Evolutionary conservation across 345 rosid species (phyloP).

Genomic region (Moricandia moricandioides): DNA sequence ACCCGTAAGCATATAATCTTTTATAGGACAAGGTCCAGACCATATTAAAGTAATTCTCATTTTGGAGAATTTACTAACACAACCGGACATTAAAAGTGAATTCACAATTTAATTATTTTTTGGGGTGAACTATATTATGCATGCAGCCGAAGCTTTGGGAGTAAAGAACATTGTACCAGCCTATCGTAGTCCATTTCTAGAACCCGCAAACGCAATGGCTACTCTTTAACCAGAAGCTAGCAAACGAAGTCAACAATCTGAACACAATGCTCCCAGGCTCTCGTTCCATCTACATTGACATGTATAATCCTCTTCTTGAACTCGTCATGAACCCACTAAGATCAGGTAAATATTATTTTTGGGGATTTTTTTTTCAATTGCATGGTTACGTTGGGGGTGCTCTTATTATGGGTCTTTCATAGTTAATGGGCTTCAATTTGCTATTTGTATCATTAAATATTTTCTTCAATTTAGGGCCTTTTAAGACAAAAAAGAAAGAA

Average conservation of each 20-base stretch:
- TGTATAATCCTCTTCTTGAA: slow-evolving; percentile 20
- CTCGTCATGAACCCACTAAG: slow-evolving; percentile 3
- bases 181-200: slow-evolving; percentile 21
- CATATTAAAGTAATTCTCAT: not conserved
- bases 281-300: slow-evolving; percentile 13
- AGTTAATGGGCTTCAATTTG: not conserved
- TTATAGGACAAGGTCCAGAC: not conserved
- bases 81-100: not conserved
- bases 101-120: not conserved
- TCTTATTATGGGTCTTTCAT: not conserved
- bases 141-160: slow-evolving; percentile 37
- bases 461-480: not conserved
- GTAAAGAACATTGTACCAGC: slow-evolving; percentile 31
- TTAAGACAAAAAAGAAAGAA: too few relatives aligned
- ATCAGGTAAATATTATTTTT: slow-evolving; percentile 10
- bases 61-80: not conserved
- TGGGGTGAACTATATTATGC: not conserved
- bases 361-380: not conserved
- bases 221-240: slow-evolving; percentile 20
- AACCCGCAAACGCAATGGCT: not conserved
- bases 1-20: not conserved
- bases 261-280: slow-evolving; percentile 25
- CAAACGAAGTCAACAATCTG: slow-evolving; percentile 10
- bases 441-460: not conserved
- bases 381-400: not conserved